A percentile compares a stretch with the other conserved stretches of the same genome.
phyloP scores from a whole-genome alignment of 78 protist species.

The Guillardia theta region DNA sequence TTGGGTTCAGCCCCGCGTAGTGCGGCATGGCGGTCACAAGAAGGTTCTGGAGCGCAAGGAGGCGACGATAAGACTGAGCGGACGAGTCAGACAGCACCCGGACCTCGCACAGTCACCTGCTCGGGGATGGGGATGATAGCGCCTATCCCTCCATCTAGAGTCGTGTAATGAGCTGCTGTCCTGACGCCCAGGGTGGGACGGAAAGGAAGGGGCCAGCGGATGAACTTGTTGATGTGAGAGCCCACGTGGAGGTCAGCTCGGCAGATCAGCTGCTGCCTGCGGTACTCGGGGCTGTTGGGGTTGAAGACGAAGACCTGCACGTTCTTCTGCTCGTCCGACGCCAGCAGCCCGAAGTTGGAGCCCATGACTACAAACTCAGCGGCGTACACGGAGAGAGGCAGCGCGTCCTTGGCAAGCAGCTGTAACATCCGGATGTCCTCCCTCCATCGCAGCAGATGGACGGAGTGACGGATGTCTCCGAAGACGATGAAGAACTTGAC shows the following conservation, averaged over 20 bases:
- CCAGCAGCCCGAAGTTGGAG: background rate
- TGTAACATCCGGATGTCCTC: slow-evolving; percentile 24
- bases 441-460: slow-evolving; percentile 17
- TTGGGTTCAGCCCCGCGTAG: background rate
- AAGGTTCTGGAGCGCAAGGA: slow-evolving; percentile 11
- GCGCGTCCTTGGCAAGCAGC: background rate
- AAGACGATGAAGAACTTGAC: slow-evolving; percentile 7
- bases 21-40: slow-evolving; percentile 23
- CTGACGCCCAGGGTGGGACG: background rate
- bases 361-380: background rate
- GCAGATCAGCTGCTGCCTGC: background rate
- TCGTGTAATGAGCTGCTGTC: background rate
- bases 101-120: background rate
- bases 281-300: background rate
- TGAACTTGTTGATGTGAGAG: background rate
- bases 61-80: background rate
- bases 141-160: background rate
- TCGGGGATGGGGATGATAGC: background rate
- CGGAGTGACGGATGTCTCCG: background rate
- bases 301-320: background rate
- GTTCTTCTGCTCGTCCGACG: background rate
- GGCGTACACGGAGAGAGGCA: background rate
- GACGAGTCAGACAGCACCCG: background rate
- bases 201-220: slow-evolving; percentile 16
- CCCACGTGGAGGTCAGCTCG: slow-evolving; percentile 4